Evolutionary conservation across 768 basidiomycete species (phyloP).

Genomic region (Russula earlei): DNA sequence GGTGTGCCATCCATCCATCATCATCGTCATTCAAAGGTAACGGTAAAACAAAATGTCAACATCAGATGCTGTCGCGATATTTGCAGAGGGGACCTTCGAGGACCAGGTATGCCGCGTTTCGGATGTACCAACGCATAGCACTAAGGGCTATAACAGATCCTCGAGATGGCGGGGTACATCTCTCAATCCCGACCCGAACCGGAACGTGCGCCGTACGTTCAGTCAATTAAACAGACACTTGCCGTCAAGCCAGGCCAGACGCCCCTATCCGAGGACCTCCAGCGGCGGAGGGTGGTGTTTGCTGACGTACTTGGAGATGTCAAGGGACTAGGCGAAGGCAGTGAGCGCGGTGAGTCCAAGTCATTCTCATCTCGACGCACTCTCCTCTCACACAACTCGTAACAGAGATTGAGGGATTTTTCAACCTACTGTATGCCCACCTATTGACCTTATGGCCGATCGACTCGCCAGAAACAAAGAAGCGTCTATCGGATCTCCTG

Average conservation of each 20-base stretch:
- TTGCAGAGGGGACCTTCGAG: slow-evolving; percentile 81
- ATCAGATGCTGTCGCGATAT: slow-evolving; percentile 74
- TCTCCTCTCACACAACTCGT: slow-evolving; percentile 2
- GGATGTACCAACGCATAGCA: neutral
- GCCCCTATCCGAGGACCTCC: slow-evolving; percentile 45
- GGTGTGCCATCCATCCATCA: too few species aligned
- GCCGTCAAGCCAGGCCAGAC: slow-evolving; percentile 42
- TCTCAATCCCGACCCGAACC: slow-evolving; percentile 59
- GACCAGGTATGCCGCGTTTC: slow-evolving; percentile 45
- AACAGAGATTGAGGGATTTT: slow-evolving; percentile 78
- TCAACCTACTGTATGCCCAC: slow-evolving; percentile 74
- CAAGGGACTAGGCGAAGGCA: slow-evolving; percentile 64
- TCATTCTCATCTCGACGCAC: neutral
- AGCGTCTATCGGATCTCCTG: slow-evolving; percentile 41
- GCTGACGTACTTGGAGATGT: slow-evolving; percentile 50
- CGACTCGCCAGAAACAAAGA: slow-evolving; percentile 46
- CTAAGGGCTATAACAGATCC: slow-evolving; percentile 39
- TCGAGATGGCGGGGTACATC: slow-evolving; percentile 70
- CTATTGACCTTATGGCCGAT: slow-evolving; percentile 49
- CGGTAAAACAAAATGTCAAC: slow-evolving; percentile 37
- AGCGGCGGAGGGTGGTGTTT: slow-evolving; percentile 46
- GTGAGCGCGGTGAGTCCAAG: slow-evolving; percentile 54
- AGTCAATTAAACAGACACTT: slow-evolving; percentile 56
- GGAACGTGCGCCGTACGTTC: slow-evolving; percentile 49
- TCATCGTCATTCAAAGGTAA: neutral